These are phyloP conservation scores for Vitis vinifera DNA, from an alignment of 164 flowering plant genomes.

Conservation along the genomic window DNA sequence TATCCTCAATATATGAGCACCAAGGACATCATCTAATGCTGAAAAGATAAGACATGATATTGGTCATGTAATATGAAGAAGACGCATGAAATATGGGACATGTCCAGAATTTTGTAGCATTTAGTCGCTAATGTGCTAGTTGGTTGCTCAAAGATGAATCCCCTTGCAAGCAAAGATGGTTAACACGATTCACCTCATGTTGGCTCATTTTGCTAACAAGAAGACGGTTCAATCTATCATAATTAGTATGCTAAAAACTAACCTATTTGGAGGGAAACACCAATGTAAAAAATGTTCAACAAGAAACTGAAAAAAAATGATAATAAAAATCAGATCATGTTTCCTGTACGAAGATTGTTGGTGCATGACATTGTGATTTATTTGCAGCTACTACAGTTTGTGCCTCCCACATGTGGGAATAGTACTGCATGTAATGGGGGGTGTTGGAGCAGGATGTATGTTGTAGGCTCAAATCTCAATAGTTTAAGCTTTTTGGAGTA, in stretches of 20 bases:
- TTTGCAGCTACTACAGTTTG: too few species aligned
- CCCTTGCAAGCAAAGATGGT: not conserved
- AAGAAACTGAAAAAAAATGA: not conserved
- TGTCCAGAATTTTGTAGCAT: not conserved
- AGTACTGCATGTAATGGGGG: too few species aligned
- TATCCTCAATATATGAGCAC: not conserved
- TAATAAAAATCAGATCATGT: not conserved
- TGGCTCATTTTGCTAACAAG: not conserved
- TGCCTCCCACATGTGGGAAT: too few species aligned
- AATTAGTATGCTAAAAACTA: not conserved
- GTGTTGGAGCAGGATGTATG: too few species aligned
- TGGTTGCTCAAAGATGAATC: not conserved
- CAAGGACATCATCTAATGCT: not conserved
- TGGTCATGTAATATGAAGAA: not conserved
- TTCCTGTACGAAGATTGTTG: too few species aligned
- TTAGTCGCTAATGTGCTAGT: not conserved
- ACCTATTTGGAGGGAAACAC: not conserved
- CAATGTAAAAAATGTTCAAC: too few species aligned
- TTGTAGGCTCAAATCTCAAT: too few species aligned
- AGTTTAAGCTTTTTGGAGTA: too few species aligned
- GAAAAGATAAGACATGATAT: too few species aligned
- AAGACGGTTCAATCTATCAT: not conserved
- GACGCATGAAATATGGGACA: not conserved
- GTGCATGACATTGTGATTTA: too few species aligned
- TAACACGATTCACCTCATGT: not conserved